Conservation (phyloP, 257 asterid genomes). For the Striga asiatica region DNA sequence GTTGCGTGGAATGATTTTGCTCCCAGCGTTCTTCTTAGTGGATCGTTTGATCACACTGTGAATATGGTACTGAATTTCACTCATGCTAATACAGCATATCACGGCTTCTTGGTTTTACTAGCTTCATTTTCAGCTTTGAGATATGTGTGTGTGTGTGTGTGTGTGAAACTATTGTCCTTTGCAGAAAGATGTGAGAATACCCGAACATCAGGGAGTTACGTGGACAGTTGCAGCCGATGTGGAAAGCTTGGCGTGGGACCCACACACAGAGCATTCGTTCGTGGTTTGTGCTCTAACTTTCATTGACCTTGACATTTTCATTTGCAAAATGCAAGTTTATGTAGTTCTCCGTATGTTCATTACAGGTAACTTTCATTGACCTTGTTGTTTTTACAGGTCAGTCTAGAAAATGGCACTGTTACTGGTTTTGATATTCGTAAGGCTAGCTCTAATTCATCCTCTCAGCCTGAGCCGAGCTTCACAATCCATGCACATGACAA, state of each 20-base stretch:
- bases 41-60: conserved; percentile 74
- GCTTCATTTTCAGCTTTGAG: conserved; percentile 1
- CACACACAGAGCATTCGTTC: conserved; percentile 72
- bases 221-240: conserved; percentile 73
- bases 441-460: conserved; percentile 37
- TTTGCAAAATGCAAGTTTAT: too few species aligned
- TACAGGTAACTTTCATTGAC: neutral
- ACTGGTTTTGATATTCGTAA: conserved; percentile 60
- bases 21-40: conserved; percentile 83
- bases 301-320: neutral
- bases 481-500: conserved; percentile 89
- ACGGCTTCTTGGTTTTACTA: neutral
- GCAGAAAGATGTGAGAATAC: conserved; percentile 62
- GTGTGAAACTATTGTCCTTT: conserved; percentile 7
- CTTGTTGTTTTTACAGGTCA: conserved; percentile 41
- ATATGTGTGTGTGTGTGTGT: neutral
- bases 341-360: neutral
- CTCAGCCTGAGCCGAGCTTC: conserved; percentile 55
- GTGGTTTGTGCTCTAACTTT: conserved; percentile 51
- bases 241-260: conserved; percentile 92
- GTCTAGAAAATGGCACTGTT: conserved; percentile 77
- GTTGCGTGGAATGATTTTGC: conserved; percentile 72
- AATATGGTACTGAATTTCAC: conserved; percentile 44
- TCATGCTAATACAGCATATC: too few species aligned
- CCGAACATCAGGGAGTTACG: conserved; percentile 39